Percentiles rank a stretch among this genome's conserved stretches.
These are phyloP conservation scores for Macrophomina tecta DNA, from an alignment of 2,329 filamentous ascomycete species.

Conservation along the genomic window DNA sequence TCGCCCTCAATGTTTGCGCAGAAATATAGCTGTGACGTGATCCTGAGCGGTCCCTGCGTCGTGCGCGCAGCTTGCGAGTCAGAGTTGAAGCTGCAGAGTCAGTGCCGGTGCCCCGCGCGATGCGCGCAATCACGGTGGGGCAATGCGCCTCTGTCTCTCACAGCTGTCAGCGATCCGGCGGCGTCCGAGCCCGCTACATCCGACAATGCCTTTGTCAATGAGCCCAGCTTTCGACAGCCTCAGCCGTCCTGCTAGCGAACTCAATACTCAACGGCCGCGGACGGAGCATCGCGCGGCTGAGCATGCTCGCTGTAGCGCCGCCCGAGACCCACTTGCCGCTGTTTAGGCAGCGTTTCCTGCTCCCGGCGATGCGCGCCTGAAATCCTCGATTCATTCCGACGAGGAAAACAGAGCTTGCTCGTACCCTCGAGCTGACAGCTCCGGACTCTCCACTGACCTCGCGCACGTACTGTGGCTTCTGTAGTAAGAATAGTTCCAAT, in stretches of 20 bases:
- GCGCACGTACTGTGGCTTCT: no score
- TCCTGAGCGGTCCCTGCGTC: conserved; percentile 4
- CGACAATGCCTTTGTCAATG: neutral
- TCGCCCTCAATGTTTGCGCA: neutral
- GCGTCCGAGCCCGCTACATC: neutral
- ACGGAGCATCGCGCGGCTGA: conserved; percentile 17
- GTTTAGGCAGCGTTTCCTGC: neutral
- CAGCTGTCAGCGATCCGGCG: conserved; percentile 21
- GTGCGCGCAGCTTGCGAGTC: conserved; percentile 9
- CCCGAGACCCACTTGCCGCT: neutral
- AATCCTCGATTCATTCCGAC: neutral
- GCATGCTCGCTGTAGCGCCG: neutral
- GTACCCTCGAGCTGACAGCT: no score
- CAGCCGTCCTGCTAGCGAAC: no score
- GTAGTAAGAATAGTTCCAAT: no score
- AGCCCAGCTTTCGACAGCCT: no score
- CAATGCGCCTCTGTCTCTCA: neutral
- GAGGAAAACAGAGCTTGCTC: no score
- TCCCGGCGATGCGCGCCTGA: neutral
- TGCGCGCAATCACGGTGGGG: conserved; percentile 23
- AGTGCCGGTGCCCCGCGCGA: conserved; percentile 20
- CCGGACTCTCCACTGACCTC: no score
- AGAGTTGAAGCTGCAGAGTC: conserved; percentile 18
- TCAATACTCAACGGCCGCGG: no score
- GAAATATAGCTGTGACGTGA: neutral